A percentile compares a stretch with the other conserved stretches of the same genome.
phyloP scores from a whole-genome alignment of 345 rosid species.

The Eutrema yunnanense region DNA sequence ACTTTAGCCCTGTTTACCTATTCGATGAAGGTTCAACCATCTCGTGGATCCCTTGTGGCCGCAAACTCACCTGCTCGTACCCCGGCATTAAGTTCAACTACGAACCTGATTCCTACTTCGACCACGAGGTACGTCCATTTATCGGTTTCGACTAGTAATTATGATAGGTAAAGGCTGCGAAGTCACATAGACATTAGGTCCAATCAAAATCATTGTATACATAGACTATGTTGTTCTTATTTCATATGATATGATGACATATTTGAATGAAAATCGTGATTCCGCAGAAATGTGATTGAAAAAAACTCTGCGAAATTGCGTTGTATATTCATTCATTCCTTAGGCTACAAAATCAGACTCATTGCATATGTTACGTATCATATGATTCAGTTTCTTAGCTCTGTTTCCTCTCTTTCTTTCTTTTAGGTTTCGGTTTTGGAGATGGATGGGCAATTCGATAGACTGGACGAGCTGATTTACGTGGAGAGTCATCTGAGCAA shows the following conservation, averaged over 20 bases:
- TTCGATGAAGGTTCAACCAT: conserved; percentile 95
- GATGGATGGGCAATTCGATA: conserved; percentile 96
- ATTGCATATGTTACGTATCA: not conserved
- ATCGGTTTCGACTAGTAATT: not conserved
- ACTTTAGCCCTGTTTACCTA: conserved; percentile 83
- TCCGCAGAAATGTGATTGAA: too few species aligned
- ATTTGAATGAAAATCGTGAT: too few species aligned
- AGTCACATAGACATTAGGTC: too few species aligned
- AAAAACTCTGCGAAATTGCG: too few species aligned
- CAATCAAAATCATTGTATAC: too few species aligned
- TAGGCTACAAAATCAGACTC: not conserved
- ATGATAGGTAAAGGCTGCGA: too few species aligned
- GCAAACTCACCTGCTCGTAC: conserved; percentile 94
- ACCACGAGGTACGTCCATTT: conserved; percentile 55
- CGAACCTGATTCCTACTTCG: conserved; percentile 74
- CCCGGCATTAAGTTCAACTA: conserved; percentile 93
- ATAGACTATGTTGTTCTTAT: too few species aligned
- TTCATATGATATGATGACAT: too few species aligned
- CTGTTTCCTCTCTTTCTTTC: not conserved
- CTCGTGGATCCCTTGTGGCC: conserved; percentile 94
- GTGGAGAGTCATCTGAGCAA: conserved; percentile 94
- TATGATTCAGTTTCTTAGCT: not conserved
- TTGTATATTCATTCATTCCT: too few species aligned
- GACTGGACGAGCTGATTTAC: conserved; percentile 92
- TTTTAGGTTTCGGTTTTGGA: conserved; percentile 84